Evolutionary conservation across 345 rosid genomes (phyloP).

Genomic region (Heritiera fomes): DNA sequence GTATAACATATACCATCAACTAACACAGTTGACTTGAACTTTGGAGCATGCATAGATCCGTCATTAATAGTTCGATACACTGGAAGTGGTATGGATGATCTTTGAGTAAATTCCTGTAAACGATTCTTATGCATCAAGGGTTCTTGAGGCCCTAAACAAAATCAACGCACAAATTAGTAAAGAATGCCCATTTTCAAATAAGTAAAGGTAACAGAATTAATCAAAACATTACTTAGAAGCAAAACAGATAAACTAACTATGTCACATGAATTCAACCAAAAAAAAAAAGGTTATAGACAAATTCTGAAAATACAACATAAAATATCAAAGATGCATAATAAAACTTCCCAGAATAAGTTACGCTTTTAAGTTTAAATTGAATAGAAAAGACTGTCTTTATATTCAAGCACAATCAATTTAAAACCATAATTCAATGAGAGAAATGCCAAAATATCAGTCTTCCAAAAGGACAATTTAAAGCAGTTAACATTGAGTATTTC

Average conservation of each 20-base stretch:
- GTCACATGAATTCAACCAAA: not conserved
- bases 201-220: not conserved
- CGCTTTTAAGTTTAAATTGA: not conserved
- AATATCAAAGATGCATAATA: not conserved
- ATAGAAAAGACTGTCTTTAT: not conserved
- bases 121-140: slow-evolving; percentile 33
- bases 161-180: not conserved
- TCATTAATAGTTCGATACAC: slow-evolving; percentile 32
- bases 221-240: not conserved
- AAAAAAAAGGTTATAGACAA: not conserved
- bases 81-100: slow-evolving; percentile 34
- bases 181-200: not conserved
- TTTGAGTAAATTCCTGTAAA: slow-evolving; percentile 45
- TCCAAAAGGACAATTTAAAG: not conserved
- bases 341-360: not conserved
- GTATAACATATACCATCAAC: slow-evolving; percentile 37
- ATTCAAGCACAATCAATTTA: not conserved
- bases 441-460: not conserved
- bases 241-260: not conserved
- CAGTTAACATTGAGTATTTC: not conserved
- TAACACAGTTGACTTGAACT: slow-evolving; percentile 40
- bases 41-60: slow-evolving; percentile 35
- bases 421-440: not conserved
- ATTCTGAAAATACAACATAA: not conserved
- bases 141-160: slow-evolving; percentile 7